Base-by-base conservation (phyloP, 306 rosid species). In the Dryas alaskensis region DNA sequence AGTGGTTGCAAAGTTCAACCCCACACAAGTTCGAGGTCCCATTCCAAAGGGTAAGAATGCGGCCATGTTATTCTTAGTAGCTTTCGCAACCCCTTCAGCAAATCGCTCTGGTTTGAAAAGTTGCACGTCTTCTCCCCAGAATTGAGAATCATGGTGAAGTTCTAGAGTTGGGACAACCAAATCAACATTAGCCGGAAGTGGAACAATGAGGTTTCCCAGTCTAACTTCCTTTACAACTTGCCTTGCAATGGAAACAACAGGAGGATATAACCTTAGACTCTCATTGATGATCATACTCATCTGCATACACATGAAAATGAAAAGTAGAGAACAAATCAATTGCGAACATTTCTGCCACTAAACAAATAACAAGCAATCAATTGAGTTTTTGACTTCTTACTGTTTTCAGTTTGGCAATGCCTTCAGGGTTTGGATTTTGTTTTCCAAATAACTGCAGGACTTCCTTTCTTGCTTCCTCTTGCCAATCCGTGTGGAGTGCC, bases 391-490 rank as follows among this genome's bases (percentile, higher is more conserved):
- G 10, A 16, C 66, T 70, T 44, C 82, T 69, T 63, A 82, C 80
- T 43, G 65, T 69, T 58, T 57, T 78, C 8, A 82, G 65, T 22
- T 58, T 78, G 11, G 57, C 7, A 11, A 82, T 46, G 59, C 65
- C 80, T 27, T 82, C 77, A 4, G 80, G 60, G 10, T 62, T 76
- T 31, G 76, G 79, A 45, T 45, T 72, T 49, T 40, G 65, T 42
- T 67, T 66, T 19, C 78, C 81, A 39, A 81, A 73, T 53, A 76
- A 4, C 25, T 60, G 50, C 14, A 67, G 9, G 1, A 81, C 84
- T 67, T 81, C 85, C 51, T 78, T 70, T 70, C 82, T 78, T 54
- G 80, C 85, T 69, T 73, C 66, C 57, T 82, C 80, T 69, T 82
- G 85, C 85, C 85, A 82, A 40, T 82, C 82, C 0, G 40, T 46